Evolutionary conservation across 257 asterid genomes (phyloP), one percentile per base, ranked within the genome.

Genomic region (Scutellaria barbata): DNA sequence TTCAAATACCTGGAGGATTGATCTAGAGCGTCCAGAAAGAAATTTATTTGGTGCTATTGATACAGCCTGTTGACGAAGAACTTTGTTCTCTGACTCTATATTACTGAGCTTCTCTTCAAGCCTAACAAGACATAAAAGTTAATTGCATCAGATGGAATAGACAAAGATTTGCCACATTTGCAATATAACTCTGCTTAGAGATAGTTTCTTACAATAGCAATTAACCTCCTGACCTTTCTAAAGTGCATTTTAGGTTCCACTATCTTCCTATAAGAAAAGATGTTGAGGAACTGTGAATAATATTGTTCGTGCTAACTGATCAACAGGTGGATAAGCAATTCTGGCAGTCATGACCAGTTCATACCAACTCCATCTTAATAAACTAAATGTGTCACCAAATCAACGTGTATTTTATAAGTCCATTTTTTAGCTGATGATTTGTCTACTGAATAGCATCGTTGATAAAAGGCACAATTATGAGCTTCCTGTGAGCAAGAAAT

Each of bases 11-110:
- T 89, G 98, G 67, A 95, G 76, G 81, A 88, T 84, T 59, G 99
- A 92, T 85, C 97, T 92, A 61, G 98, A 88, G 78, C 98, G 95
- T 59, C 99, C 97, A 54, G 99, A 89, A 59, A 95, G 97, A 77
- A 87, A 88, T 81, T 89, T 95, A 81, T 89, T 92, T 55, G 99
- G 98, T 55, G 96, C 90, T 66, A 95, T 85, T 71, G 98, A 92
- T 75, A 95, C 92, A 56, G 98, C 93, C 71, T 95, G 99, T 81
- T 95, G 99, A 76, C 99, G 98, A 77, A 95, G 89, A 87, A 95
- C 98, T 92, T 95, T 92, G 75, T 88, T 95, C 80, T 95, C 99
- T 1, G 97, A 92, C 82, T 95, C 99, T 57, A 88, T 78, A 77
- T 95, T 92, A 75, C 75, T 76, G 63, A 87, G 77, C 93, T 88